Evolutionary conservation across 2,329 filamentous ascomycete species (phyloP), one percentile per base, ranked within the genome.

Genomic region (Botryotinia narcissicola): DNA sequence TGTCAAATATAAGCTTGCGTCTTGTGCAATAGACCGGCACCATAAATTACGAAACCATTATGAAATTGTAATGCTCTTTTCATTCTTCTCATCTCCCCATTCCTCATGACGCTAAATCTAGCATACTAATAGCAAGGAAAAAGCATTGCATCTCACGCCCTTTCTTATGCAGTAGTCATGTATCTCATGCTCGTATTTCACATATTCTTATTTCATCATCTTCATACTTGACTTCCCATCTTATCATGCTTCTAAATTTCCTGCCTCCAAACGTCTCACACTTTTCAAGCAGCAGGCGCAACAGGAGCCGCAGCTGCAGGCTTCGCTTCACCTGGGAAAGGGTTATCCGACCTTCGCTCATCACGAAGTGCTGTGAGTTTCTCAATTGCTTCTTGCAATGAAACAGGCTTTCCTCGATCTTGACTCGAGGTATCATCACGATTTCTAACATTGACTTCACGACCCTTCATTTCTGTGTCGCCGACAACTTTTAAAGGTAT

Each of bases 401-500:
- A 83, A 67, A 90, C 83, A 62, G 89, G 85, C 80, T 89, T 88
- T 76, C 88, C 88, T 80, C 88, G 86, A 78, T 86, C 86, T 82
- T 91, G 89, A 71, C 86, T 88, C 72, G 85, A 86, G 68, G 87
- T 87, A 81, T 91, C 88, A 78, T 90, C 89, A 77, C 89, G 85
- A 83, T 90, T 89, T 73, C 89, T 87, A 74, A 91, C 87, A 80
- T 90, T 90, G 80, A 91, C 86, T 75, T 88, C 86, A 78, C 87
- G 84, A 70, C 86, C 87, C 76, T 87, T 85, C 83, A 86, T 86
- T 82, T 91, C 89, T 79, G 89, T 86, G 75, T 87, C 88, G 73
- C 89, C 89, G 75, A 91, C 88, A 73, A 91, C 88, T 88, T 12
- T 51, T 14, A 12, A 22, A 1, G 70, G n/a, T 2, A 32, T 76